phyloP scores from a whole-genome alignment of 202 grass and related monocot genomes.

The Carex sylvatica region DNA sequence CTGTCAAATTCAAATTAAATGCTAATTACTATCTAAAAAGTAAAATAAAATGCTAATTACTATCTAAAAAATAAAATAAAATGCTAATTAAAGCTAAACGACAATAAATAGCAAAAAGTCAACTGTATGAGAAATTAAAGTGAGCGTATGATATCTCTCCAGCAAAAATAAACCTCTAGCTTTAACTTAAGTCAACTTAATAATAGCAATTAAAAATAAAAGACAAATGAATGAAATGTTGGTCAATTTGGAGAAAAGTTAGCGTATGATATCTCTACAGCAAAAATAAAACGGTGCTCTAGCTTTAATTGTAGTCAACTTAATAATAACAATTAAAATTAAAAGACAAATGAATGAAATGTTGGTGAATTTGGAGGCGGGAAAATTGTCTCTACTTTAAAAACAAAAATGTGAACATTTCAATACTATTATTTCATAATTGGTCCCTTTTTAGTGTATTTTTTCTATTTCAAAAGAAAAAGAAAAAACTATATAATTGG shows the following conservation, averaged over 20 bases:
- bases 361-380: not conserved
- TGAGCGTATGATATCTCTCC: not conserved
- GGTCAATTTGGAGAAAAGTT: not conserved
- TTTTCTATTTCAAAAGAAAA: too few species aligned
- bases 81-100: not conserved
- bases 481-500: too few species aligned
- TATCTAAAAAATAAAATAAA: not conserved
- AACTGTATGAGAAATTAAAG: not conserved
- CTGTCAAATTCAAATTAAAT: not conserved
- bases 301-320: not conserved
- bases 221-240: not conserved
- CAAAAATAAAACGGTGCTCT: not conserved
- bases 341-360: slow-evolving; percentile 6
- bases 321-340: not conserved
- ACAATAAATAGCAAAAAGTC: not conserved
- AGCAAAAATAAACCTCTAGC: not conserved
- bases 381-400: not conserved
- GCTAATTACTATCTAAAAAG: not conserved
- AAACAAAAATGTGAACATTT: not conserved
- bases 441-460: too few species aligned
- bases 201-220: not conserved
- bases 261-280: not conserved
- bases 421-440: not conserved
- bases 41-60: not conserved
- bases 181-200: not conserved